Evolutionary conservation across 1,284 basidiomycete genomes (phyloP).

Genomic region (Moesziomyces sp.): DNA sequence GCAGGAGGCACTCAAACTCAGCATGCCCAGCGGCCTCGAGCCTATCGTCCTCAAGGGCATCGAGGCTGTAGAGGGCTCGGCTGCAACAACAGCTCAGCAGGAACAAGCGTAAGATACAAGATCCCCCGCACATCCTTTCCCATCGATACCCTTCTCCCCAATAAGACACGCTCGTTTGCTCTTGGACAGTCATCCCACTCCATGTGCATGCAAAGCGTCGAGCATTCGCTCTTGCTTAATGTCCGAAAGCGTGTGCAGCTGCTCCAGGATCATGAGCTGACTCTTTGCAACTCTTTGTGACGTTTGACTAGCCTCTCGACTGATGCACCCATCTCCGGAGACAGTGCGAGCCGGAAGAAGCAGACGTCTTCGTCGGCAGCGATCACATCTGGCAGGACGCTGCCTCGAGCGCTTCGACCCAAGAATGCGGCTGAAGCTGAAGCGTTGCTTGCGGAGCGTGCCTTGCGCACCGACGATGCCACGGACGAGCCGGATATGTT

Average conservation of each 20-base stretch:
- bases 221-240: not conserved
- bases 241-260: not conserved
- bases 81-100: constrained; percentile 11
- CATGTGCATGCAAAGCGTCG: constrained; percentile 29
- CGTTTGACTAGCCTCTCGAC: not conserved
- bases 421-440: constrained; percentile 49
- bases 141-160: not conserved
- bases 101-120: constrained; percentile 33
- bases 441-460: constrained; percentile 24
- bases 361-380: constrained; percentile 30
- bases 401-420: constrained; percentile 23
- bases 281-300: not conserved
- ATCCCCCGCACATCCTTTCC: not conserved
- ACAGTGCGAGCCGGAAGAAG: constrained; percentile 11
- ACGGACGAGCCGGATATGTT: constrained; percentile 23
- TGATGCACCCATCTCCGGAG: not conserved
- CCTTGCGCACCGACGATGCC: not conserved
- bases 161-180: not conserved
- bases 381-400: not conserved
- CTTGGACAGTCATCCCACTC: constrained; percentile 25
- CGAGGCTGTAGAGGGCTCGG: constrained; percentile 35
- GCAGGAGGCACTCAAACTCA: constrained; percentile 59
- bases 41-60: constrained; percentile 41
- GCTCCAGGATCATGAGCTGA: not conserved
- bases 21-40: constrained; percentile 56